Evolutionary conservation across 139 green algal species (phyloP), one percentile per base, ranked within the genome.

Genomic region (Raphidocelis subcapitata): DNA sequence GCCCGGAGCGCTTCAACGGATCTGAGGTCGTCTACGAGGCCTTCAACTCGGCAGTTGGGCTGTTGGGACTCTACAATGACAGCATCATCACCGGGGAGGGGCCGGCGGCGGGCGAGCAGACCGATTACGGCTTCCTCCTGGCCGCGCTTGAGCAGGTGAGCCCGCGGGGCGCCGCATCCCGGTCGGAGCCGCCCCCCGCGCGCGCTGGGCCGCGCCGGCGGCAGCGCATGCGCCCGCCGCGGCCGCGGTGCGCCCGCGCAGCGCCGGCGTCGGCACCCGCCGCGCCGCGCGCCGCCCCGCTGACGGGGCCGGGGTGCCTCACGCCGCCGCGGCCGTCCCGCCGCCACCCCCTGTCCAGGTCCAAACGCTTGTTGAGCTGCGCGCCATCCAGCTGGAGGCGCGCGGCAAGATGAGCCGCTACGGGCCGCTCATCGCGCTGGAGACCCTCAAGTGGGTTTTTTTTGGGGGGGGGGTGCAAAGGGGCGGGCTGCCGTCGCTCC

Each of bases 281-380:
- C 20, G 15, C 18, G 55, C 24, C n/a, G 54, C 24, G 5, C 10
- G 54, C 54, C 10, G 24, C 54, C 10, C 12, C 54, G n/a, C 54
- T 29, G 54, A 29, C 54, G n/a, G 54, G 54, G 54, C 54, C 24
- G 18, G 24, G 24, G 23, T 62, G 24, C n/a, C 15, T 31, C 55
- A 16, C 23, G 62, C 62, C 37, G 35, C 62, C 37, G 35, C 23
- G 32, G 33, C 54, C 16, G 18, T 33, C 55, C 24, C 41, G 12
- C 24, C 23, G n/a, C 10, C 41, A 32, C 8, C 24, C 66, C 18
- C 51, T 10, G 47, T 64, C 24, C 67, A 89, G 84, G 67, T 89
- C 5, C 73, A 86, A 54, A 84, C 78, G 3, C 69, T 89, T 1
- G 78, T 89, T n/a, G 84, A 89, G 80, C 72, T 89, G 62, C 84